These are phyloP conservation scores for Viola odorata DNA, from an alignment of 345 rosid genomes.

Conservation along the genomic window DNA sequence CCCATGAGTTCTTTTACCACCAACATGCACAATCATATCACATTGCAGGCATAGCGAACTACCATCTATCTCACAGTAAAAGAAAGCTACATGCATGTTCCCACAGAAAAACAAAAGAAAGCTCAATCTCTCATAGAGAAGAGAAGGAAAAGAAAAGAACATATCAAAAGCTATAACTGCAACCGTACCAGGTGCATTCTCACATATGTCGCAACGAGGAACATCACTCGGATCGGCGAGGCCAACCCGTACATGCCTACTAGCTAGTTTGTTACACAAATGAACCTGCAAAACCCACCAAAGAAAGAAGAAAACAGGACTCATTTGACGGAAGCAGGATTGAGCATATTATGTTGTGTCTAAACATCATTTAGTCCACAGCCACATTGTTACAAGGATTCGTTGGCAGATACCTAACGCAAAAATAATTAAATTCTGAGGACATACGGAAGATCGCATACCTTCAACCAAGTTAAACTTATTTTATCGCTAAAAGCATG, in stretches of 20 bases:
- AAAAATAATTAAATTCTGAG: too few relatives aligned
- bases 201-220: conserved; percentile 78
- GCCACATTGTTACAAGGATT: too few relatives aligned
- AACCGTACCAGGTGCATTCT: conserved; percentile 69
- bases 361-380: too few relatives aligned
- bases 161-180: not conserved
- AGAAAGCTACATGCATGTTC: conserved; percentile 54
- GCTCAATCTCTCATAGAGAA: not conserved
- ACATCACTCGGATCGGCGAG: conserved; percentile 69
- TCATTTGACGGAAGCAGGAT: not conserved
- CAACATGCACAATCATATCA: conserved; percentile 85
- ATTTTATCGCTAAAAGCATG: too few relatives aligned
- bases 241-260: conserved; percentile 73
- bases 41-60: conserved; percentile 87
- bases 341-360: too few relatives aligned
- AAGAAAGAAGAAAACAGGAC: not conserved
- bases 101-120: conserved; percentile 15
- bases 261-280: conserved; percentile 81
- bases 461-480: too few relatives aligned
- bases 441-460: too few relatives aligned
- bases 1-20: conserved; percentile 77
- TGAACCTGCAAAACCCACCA: conserved; percentile 49
- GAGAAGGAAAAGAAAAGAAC: not conserved
- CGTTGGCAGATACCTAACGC: too few relatives aligned
- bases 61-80: conserved; percentile 83